Conservation (phyloP, 179 eudicot species). For the Spinacia oleracea region DNA sequence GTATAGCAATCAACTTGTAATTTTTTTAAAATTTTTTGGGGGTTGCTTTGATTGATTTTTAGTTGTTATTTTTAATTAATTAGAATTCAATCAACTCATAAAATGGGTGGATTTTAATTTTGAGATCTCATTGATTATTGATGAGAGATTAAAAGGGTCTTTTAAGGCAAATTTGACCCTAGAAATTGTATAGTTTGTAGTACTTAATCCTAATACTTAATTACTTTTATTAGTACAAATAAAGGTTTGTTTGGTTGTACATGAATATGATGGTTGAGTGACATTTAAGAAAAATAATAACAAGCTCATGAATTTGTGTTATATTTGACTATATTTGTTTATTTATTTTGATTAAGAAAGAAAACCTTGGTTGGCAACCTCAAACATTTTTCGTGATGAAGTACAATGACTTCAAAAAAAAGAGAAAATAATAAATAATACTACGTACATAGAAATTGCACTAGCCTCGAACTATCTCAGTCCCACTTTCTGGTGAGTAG, state of each 20-base stretch:
- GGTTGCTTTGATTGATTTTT: conserved; percentile 13
- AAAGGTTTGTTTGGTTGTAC: conserved; percentile 28
- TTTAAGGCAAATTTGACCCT: conserved; percentile 15
- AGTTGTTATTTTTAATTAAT: conserved; percentile 3
- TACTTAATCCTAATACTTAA: conserved; percentile 6
- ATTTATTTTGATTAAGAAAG: too few species aligned
- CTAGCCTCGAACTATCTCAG: too few species aligned
- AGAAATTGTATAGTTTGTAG: conserved; percentile 40
- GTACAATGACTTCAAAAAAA: too few species aligned
- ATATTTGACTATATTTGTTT: neutral
- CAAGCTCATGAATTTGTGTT: neutral
- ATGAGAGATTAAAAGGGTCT: conserved; percentile 17
- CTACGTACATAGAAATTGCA: too few species aligned
- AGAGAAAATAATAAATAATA: too few species aligned
- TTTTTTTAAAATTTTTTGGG: neutral
- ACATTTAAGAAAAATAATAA: conserved; percentile 14
- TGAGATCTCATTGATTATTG: conserved; percentile 16
- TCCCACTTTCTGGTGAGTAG: too few species aligned
- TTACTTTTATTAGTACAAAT: conserved; percentile 12
- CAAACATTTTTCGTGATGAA: too few species aligned
- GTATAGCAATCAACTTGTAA: neutral
- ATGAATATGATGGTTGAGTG: conserved; percentile 26
- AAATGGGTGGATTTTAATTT: conserved; percentile 17
- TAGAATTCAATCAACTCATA: conserved; percentile 5
- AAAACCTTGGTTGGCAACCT: too few species aligned